Evolutionary conservation across 2,329 filamentous ascomycete species (phyloP).

Genomic region (Cadophora sp.): DNA sequence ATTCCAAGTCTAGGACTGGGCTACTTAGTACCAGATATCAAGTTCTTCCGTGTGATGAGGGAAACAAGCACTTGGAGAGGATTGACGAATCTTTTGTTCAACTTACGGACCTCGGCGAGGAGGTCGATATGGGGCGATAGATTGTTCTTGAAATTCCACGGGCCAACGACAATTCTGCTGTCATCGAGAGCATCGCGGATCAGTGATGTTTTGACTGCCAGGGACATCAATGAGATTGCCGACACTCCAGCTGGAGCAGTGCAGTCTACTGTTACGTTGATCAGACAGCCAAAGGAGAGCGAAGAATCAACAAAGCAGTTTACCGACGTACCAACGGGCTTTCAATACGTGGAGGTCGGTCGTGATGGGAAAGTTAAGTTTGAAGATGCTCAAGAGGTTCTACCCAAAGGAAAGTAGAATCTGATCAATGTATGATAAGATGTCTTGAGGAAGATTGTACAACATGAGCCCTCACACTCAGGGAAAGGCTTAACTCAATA

Average conservation of each 20-base stretch:
- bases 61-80: constrained; percentile 76
- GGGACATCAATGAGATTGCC: constrained; percentile 90
- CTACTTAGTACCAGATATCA: constrained; percentile 69
- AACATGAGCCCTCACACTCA: background rate
- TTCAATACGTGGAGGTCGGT: constrained; percentile 63
- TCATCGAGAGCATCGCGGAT: constrained; percentile 85
- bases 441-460: background rate
- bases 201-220: constrained; percentile 76
- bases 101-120: constrained; percentile 76
- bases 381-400: constrained; percentile 25
- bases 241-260: constrained; percentile 77
- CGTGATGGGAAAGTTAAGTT: constrained; percentile 65
- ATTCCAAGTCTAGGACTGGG: constrained; percentile 72
- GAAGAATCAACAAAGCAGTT: constrained; percentile 41
- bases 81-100: constrained; percentile 68
- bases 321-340: constrained; percentile 49
- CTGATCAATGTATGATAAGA: constrained; percentile 1
- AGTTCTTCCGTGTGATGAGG: constrained; percentile 76
- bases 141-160: constrained; percentile 88
- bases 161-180: constrained; percentile 84
- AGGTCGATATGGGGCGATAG: constrained; percentile 93
- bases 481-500: background rate
- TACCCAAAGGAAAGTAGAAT: constrained; percentile 4
- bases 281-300: constrained; percentile 47
- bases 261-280: constrained; percentile 61